Evolutionary conservation across 352 stramenopile genomes (phyloP), one percentile per base, ranked within the genome.

Genomic region (Thalassiosira livingstoniorum): DNA sequence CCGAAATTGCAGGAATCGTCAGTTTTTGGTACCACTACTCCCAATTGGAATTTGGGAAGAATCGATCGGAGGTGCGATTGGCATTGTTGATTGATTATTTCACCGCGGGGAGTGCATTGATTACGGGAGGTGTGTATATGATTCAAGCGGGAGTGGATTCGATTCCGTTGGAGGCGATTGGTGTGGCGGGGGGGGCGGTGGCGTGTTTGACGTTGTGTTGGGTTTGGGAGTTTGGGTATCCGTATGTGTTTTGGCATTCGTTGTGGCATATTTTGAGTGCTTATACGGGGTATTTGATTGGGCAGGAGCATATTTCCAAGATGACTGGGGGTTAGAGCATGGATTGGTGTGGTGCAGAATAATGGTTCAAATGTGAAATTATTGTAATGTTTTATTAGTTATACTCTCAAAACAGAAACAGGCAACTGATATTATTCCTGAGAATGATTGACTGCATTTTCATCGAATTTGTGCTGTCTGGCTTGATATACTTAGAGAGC

Each of bases 181-280:
- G 85, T 1, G 57, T 37, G 1, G 74, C 68, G 23, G 57, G 74
- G 37, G 65, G 85, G 21, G 73, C 82, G 13, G 61, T 92, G 51
- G 32, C 76, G 39, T 92, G 82, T 65, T 65, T 93, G 1, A 64
- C 77, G n/a, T 63, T 91, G 0, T 91, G 83, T 80, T 93, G 86
- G 87, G 76, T 93, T 39, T 93, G 83, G 77, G 90, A 93, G 53
- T 75, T 87, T 21, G 90, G 90, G 7, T 75, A 75, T 66, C 74
- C 86, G 1, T 94, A 94, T 62, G 83, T 93, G 66, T 85, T 94
- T 61, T 82, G 82, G 58, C 90, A 94, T 84, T 80, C 65, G 27
- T 53, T 94, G n/a, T 94, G 90, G 87, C 95, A 97, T 78, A 89
- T 95, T 21, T 82, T 89, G 32, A 80, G 70, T 54, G 94, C 92